Evolutionary conservation across 2,329 filamentous ascomycete species (phyloP).

Genomic region (Leptographium galeiforme): DNA sequence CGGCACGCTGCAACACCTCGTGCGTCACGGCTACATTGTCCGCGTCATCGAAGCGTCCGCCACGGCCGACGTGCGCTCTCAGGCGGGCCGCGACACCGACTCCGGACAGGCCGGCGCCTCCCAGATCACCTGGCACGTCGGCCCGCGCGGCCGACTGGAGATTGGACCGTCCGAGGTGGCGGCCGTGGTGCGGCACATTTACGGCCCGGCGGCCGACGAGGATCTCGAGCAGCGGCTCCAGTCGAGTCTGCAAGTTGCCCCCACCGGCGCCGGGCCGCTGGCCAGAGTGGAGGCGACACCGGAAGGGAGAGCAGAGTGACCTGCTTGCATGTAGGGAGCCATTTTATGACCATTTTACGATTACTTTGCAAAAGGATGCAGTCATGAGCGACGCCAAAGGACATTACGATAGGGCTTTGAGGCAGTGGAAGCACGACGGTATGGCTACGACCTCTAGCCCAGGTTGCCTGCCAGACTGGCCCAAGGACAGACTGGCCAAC

Average conservation of each 20-base stretch:
- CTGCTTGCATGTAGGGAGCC: neutral
- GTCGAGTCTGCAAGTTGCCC: conserved; percentile 38
- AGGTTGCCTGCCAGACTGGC: too few relatives aligned
- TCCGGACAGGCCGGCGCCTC: neutral
- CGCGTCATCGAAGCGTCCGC: conserved; percentile 63
- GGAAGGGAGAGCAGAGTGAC: neutral
- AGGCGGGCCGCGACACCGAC: neutral
- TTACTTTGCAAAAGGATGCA: too few relatives aligned
- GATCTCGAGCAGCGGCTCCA: conserved; percentile 47
- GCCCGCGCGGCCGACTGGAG: conserved; percentile 74
- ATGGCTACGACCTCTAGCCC: too few relatives aligned
- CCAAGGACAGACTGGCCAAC: too few relatives aligned
- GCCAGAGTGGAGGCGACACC: neutral
- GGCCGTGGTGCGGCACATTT: conserved; percentile 51
- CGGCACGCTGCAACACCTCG: conserved; percentile 37
- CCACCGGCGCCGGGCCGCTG: neutral
- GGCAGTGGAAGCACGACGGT: too few relatives aligned
- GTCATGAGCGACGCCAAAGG: too few relatives aligned
- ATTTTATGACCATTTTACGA: too few relatives aligned
- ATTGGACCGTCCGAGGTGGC: conserved; percentile 65
- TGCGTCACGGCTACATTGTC: conserved; percentile 72
- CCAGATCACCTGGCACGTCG: conserved; percentile 66
- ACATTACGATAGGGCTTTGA: too few relatives aligned
- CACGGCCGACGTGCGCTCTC: conserved; percentile 24
- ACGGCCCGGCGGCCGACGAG: conserved; percentile 32